Base-by-base conservation (phyloP, 257 asterid species). In the Echites panduratus region DNA sequence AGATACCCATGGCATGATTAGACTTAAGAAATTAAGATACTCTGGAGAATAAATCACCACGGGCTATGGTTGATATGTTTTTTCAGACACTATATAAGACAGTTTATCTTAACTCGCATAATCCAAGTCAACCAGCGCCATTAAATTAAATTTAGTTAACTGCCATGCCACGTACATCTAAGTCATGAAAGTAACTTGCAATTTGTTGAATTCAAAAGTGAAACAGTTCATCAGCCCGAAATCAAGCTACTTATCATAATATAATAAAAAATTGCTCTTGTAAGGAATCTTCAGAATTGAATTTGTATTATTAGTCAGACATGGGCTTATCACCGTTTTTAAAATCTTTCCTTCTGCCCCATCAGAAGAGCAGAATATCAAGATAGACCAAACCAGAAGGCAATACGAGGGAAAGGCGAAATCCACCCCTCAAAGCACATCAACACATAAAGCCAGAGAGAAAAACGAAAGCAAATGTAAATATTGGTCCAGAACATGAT, bases 61-160 rank as follows among this genome's bases (percentile, higher is more conserved):
- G 32, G 9, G 12, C 29, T 29, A 16, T 56, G 3, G 5, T 53
- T 57, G 48, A 27, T 29, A 71, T 16, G 41, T 14, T 38, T 48
- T 22, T 26, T 19, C n/a, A 22, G 24, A 12, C 19, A 72, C 40
- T 0, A 41, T 3, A 2, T 57, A 11, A 27, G 68, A 19, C 1
- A 7, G 17, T 20, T 22, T 19, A 43, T 41, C 61, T 27, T 27
- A 72, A 8, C 43, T 5, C 20, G 32, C 3, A 7, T 32, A 40
- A 67, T 73, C 72, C 68, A 71, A 41, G 68, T 58, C 44, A 71
- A 66, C 41, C 7, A 24, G 49, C 43, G n/a, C 40, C 67, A 29
- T 38, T 8, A 45, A 29, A 29, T 38, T 8, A 45, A 29, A 53
- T 63, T 64, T 47, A 40, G 52, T 44, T 47, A 71, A 45, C 38